Evolutionary conservation across 352 stramenopile genomes (phyloP).

Genomic region (Pythium folliculosum): DNA sequence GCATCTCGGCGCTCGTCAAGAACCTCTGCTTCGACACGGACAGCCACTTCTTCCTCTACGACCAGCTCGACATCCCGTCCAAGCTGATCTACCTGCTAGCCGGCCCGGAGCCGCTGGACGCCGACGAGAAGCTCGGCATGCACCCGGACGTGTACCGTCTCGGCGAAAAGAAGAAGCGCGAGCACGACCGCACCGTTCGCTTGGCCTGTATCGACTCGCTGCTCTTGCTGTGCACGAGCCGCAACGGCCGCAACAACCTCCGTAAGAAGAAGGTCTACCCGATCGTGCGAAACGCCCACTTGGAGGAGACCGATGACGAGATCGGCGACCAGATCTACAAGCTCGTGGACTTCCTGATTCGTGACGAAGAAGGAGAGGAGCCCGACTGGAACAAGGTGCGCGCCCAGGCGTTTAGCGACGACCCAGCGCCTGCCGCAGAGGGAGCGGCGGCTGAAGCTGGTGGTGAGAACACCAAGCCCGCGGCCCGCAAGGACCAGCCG

Average conservation of each 20-base stretch:
- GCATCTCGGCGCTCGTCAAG: slow-evolving; percentile 63
- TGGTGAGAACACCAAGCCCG: slow-evolving; percentile 5
- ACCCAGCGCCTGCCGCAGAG: slow-evolving; percentile 22
- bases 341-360: slow-evolving; percentile 86
- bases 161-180: slow-evolving; percentile 82
- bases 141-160: slow-evolving; percentile 75
- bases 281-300: slow-evolving; percentile 81
- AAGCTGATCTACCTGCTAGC: slow-evolving; percentile 77
- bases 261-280: slow-evolving; percentile 87
- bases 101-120: slow-evolving; percentile 73
- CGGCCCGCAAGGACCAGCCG: not conserved
- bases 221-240: slow-evolving; percentile 77
- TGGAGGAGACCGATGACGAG: slow-evolving; percentile 79
- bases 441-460: not conserved
- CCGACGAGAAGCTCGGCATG: slow-evolving; percentile 82
- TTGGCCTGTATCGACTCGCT: slow-evolving; percentile 73
- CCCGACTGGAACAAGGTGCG: slow-evolving; percentile 82
- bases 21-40: slow-evolving; percentile 90
- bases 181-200: slow-evolving; percentile 73
- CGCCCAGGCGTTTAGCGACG: slow-evolving; percentile 59
- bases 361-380: slow-evolving; percentile 84
- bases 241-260: slow-evolving; percentile 74
- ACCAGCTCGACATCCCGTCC: slow-evolving; percentile 80
- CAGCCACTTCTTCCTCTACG: slow-evolving; percentile 89
- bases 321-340: slow-evolving; percentile 90